Base-by-base conservation (phyloP, 2,329 filamentous ascomycete species). In the Colletotrichum chlorophyti region DNA sequence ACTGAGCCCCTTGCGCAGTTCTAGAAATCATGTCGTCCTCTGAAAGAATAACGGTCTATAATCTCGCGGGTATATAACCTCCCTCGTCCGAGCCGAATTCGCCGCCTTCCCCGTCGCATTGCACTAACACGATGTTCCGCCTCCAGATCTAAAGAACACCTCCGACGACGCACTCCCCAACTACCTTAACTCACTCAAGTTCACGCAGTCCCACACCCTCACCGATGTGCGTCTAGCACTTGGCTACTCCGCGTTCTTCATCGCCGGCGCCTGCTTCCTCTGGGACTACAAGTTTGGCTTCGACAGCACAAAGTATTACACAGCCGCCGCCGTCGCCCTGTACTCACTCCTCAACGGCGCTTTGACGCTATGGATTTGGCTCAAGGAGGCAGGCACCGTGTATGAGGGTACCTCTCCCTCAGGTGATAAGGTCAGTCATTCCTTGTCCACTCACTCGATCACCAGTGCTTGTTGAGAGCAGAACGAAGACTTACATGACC, bases 61-160 rank as follows among this genome's bases (percentile, higher is more conserved):
- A 88, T 63, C 76, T 90, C 43, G 78, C 87, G 60, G 87, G 87
- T 87, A 75, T 23, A 53, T 34, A 54, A 4, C 38, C 32, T 15
- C 11, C 41, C 55, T 14, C 34, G 26, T 9, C 40, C 19, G n/a
- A 34, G 12, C n/a, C n/a, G n/a, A n/a, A n/a, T n/a, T n/a, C n/a
- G n/a, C n/a, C 31, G 14, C 19, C 54, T 26, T 41, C 37, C 32
- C 17, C 42, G 45, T 52, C 57, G 58, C 60, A 57, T 53, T 35
- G 21, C 53, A 63, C 60, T 48, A 38, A 60, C 46, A 53, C 24
- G 19, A 57, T 49, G 21, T 35, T 54, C 27, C 19, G n/a, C n/a
- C n/a, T n/a, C 19, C 71, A 96, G 95, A 98, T 73, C 89, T 99
- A 64, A 98, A 98, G 77, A 96, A 95, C 79, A 96, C 93, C 34